Conservation (phyloP, 1,139 yeast genomes). For the Martiniozyma asiatica region DNA sequence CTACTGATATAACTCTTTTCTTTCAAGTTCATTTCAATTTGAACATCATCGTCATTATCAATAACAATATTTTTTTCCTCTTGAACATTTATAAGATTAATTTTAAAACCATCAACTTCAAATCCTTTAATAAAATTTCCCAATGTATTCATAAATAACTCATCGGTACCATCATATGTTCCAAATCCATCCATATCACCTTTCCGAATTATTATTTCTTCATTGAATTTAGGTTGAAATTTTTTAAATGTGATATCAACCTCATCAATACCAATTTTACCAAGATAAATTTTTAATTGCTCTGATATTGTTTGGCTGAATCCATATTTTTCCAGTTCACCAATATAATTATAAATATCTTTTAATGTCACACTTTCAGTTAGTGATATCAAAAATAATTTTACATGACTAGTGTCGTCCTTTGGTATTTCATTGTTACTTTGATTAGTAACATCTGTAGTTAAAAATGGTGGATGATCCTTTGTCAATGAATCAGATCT, state of each 20-base stretch:
- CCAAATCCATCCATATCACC: slow-evolving; percentile 19
- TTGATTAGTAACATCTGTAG: too few relatives aligned
- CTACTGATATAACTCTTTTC: slow-evolving; percentile 48
- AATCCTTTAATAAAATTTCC: slow-evolving; percentile 21
- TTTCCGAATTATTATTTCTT: slow-evolving; percentile 16
- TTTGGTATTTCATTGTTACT: too few relatives aligned
- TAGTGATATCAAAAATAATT: slow-evolving; percentile 9
- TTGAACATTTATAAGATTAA: slow-evolving; percentile 11
- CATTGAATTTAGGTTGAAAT: too few relatives aligned
- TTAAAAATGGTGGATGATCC: too few relatives aligned
- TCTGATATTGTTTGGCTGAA: slow-evolving; percentile 27
- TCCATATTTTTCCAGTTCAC: slow-evolving; percentile 19
- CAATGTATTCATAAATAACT: slow-evolving; percentile 18
- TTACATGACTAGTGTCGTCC: too few relatives aligned
- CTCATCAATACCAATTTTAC: slow-evolving; percentile 26
- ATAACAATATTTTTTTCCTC: slow-evolving; percentile 10
- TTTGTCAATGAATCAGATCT: too few relatives aligned
- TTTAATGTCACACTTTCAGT: slow-evolving; percentile 12
- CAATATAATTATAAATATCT: slow-evolving; percentile 25
- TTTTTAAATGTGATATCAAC: slow-evolving; percentile 4
- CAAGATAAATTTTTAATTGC: slow-evolving; percentile 35
- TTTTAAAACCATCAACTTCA: slow-evolving; percentile 22
- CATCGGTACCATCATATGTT: slow-evolving; percentile 19
- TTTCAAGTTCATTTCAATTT: slow-evolving; percentile 30
- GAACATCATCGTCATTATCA: not conserved